Evolutionary conservation across 2,329 filamentous ascomycete species (phyloP).

Genomic region (Ceratocystis cacaofunesta): DNA sequence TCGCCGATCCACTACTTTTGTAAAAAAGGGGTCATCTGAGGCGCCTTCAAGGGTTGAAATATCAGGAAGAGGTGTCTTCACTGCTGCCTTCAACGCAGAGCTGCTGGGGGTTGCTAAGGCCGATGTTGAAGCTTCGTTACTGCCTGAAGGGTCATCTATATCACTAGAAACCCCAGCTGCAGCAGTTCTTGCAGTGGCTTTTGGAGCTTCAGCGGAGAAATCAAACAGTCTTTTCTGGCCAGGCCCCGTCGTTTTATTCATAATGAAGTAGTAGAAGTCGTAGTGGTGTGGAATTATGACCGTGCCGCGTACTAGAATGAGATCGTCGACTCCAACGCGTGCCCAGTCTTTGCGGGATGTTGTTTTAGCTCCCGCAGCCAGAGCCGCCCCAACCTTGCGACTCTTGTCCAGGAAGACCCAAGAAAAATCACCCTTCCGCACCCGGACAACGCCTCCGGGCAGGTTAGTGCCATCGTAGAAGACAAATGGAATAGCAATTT

Average conservation of each 20-base stretch:
- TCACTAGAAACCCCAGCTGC: not conserved
- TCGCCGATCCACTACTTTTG: constrained; percentile 86
- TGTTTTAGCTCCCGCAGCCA: constrained; percentile 55
- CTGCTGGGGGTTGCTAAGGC: constrained; percentile 17
- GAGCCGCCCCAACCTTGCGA: constrained; percentile 73
- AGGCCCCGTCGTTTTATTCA: constrained; percentile 69
- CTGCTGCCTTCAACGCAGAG: constrained; percentile 26
- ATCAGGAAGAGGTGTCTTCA: constrained; percentile 29
- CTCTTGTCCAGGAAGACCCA: constrained; percentile 91
- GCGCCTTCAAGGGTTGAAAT: constrained; percentile 55
- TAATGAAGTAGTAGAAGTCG: constrained; percentile 92
- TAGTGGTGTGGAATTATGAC: constrained; percentile 97
- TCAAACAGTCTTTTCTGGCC: constrained; percentile 61
- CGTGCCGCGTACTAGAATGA: constrained; percentile 81
- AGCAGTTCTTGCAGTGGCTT: constrained; percentile 3
- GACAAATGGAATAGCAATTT: constrained; percentile 84
- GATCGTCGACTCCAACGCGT: constrained; percentile 80
- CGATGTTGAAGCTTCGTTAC: constrained; percentile 11
- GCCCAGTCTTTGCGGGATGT: constrained; percentile 71
- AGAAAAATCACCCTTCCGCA: constrained; percentile 85
- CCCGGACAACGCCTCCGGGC: constrained; percentile 64
- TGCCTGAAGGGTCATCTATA: constrained; percentile 9
- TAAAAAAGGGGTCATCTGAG: constrained; percentile 61
- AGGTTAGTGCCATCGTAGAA: constrained; percentile 93
- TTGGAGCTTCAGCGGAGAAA: constrained; percentile 41